Evolutionary conservation across 192 early-diverging fungal genomes (phyloP).

Genomic region (Physocladia obscura): DNA sequence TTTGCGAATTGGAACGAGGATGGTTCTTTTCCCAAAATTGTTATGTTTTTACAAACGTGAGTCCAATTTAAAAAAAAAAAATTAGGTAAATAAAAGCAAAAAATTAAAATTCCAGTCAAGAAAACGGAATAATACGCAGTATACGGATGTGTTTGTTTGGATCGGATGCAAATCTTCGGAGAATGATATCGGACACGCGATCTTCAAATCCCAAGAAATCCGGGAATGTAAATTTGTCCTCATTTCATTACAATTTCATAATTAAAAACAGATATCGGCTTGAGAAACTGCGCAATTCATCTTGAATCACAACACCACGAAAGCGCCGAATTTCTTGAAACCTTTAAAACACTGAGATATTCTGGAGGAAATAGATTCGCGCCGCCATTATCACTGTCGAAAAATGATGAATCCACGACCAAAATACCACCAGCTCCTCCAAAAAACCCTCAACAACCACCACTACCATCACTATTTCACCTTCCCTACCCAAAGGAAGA

Average conservation of each 20-base stretch:
- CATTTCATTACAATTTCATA: no score
- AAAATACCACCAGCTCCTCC: no score
- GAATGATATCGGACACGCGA: neutral
- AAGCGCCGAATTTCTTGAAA: neutral
- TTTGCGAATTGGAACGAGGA: conserved; percentile 6
- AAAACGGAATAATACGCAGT: neutral
- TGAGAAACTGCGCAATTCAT: conserved; percentile 14
- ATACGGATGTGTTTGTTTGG: conserved; percentile 7
- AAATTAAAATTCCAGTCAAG: neutral
- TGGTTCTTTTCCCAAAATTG: conserved; percentile 10
- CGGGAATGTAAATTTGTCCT: neutral
- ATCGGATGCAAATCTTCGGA: neutral
- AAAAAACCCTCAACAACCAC: no score
- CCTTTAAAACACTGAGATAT: conserved; percentile 14
- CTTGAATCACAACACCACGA: neutral
- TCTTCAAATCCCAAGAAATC: conserved; percentile 1
- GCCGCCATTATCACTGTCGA: no score
- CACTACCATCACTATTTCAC: no score
- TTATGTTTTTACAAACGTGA: conserved; percentile 8
- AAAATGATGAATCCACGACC: no score
- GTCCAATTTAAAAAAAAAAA: neutral
- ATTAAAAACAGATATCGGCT: conserved; percentile 4
- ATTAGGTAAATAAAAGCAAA: neutral
- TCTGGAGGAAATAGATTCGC: conserved; percentile 3
- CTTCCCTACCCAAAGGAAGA: no score